Base-by-base conservation (phyloP, 805 yeast species). In the Ogataea haglerorum region DNA sequence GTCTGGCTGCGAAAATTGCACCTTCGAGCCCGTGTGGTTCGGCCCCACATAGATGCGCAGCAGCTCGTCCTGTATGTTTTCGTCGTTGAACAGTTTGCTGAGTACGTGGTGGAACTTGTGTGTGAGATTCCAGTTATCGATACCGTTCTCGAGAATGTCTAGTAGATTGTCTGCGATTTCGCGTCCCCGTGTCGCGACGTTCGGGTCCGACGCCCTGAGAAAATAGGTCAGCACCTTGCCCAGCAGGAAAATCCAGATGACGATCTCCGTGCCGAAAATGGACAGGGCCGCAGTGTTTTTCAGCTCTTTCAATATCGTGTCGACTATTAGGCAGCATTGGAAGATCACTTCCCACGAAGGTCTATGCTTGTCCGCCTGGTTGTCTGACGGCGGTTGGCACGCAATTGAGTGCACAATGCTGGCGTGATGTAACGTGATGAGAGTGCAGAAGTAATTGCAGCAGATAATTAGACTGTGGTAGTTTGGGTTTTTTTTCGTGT, bases 311-410 rank as follows among this genome's bases (percentile, higher is more conserved):
- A 40, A 14, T 9, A 44, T 46, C 28, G 24, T 41, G 39, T 40
- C 43, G 14, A 33, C 27, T 30, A 38, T 42, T 18, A 45, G 13
- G n/a, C 48, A 36, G 23, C 42, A 41, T 36, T 43, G 47, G 14
- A 52, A 42, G 5, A 52, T 17, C 10, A 52, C 40, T 2, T 51
- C 56, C 51, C 54, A 48, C 3, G 57, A 53, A 10, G 56, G 48
- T n/a, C 36, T 26, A 24, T 47, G 44, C 23, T 15, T 30, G 16
- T 5, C 21, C 13, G 18, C 31, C 12, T 13, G 24, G n/a, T 5
- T 24, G 25, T 22, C 16, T 30, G 8, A 22, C 12, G 7, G 25
- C 18, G 9, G n/a, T 10, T 17, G 19, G 4, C 7, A 4, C 12
- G 19, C 34, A 26, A 33, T 23, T n/a, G 42, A 33, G 14, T 28